Base-by-base conservation (phyloP, 176 grass and related monocot genomes). In the Ananas comosus region DNA sequence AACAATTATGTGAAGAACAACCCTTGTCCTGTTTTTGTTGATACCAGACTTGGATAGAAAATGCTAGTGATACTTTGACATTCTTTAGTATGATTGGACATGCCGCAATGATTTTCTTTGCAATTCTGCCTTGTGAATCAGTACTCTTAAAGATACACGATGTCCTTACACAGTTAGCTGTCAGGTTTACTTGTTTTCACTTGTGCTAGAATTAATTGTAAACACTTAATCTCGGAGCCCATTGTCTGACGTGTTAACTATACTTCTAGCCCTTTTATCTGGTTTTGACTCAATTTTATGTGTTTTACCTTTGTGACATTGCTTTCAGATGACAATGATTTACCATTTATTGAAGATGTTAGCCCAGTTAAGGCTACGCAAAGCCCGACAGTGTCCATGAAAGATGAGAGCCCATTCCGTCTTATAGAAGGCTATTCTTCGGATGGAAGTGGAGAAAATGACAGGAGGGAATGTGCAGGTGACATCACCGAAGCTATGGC, bases 361-460 rank as follows among this genome's bases (percentile, higher is more conserved):
- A 93, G 69, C 54, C 75, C 80, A 77, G 72, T 63, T 49, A 90
- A 83, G 52, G 50, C 53, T 80, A 76, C 1, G 5, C 65, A 84
- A 84, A 74, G 57, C 75, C 67, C 65, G 53, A 76, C 49, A 71
- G 69, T 78, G 63, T 81, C 74, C 21, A 22, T 71, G 17, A 84
- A 83, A 74, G 79, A 73, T 80, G 68, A 52, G 28, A 93, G 70
- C 47, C 75, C 87, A 33, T 93, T 99, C 70, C 82, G 28, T 51
- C 49, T 93, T 79, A 74, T 99, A 79, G 87, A 93, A 76, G 94
- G 75, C 64, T 99, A 91, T 73, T 66, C 81, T 78, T 90, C 85
- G 3, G 84, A 93, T 84, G 85, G 83, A 17, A 83, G 77, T 54
- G 89, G 64, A 69, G 78, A 92, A 51, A 78, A 78, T 42, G 33